A percentile compares a stretch with the other conserved stretches of the same genome.
Evolutionary conservation across 345 rosid species (phyloP).

Genomic region (Pistacia vera): DNA sequence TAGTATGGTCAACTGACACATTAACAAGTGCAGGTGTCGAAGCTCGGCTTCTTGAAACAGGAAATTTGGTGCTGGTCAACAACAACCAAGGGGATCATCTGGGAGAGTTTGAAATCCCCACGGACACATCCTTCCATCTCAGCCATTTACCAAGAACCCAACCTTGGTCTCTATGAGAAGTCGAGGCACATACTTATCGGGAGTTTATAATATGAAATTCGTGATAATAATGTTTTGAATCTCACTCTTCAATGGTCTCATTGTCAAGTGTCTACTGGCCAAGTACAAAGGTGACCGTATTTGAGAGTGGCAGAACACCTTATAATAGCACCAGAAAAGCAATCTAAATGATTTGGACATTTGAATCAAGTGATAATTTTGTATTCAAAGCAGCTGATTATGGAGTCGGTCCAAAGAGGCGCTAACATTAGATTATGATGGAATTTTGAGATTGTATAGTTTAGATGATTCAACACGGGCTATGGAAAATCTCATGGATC

Average conservation of each 20-base stretch:
- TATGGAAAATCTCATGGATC: slow-evolving; percentile 32
- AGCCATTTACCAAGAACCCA: slow-evolving; percentile 22
- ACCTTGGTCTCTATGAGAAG: slow-evolving; percentile 28
- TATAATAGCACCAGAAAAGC: slow-evolving; percentile 32
- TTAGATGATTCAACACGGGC: slow-evolving; percentile 12
- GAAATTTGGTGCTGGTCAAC: slow-evolving; percentile 27
- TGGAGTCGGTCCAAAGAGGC: slow-evolving; percentile 19
- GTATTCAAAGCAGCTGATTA: slow-evolving; percentile 26
- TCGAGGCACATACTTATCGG: slow-evolving; percentile 19
- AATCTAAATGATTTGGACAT: slow-evolving; percentile 13
- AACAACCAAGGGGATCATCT: slow-evolving; percentile 1
- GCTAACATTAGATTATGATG: slow-evolving; percentile 36
- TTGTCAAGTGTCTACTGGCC: slow-evolving; percentile 39
- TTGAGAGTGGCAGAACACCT: slow-evolving; percentile 21
- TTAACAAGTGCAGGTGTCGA: neutral
- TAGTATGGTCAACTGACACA: slow-evolving; percentile 29
- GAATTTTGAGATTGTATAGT: slow-evolving; percentile 31
- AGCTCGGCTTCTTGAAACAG: slow-evolving; percentile 22
- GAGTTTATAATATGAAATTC: slow-evolving; percentile 27
- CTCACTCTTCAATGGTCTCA: slow-evolving; percentile 25
- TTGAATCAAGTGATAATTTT: slow-evolving; percentile 27
- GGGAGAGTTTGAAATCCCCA: slow-evolving; percentile 38
- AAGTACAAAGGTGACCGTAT: neutral
- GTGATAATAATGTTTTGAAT: slow-evolving; percentile 24
- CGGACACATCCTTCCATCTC: slow-evolving; percentile 30